A percentile compares a stretch with the other conserved stretches of the same genome.
Evolutionary conservation across 139 green algal species (phyloP).

Genomic region (Eudorina sp.): DNA sequence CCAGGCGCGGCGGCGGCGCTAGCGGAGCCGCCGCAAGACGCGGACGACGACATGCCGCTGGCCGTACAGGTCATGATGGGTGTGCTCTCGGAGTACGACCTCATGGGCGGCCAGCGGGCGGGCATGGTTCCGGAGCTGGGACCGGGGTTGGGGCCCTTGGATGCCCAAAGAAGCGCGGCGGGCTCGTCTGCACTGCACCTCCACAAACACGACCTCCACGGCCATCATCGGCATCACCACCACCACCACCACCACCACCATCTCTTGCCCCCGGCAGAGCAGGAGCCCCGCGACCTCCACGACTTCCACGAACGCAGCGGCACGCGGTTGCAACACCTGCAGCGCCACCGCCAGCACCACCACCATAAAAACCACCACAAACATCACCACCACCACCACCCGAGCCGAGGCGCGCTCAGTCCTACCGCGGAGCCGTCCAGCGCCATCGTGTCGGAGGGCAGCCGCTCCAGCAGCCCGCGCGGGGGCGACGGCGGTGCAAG

Average conservation of each 20-base stretch:
- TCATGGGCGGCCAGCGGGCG: too few relatives aligned
- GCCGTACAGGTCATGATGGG: constrained; percentile 27
- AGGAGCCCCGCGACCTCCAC: neutral
- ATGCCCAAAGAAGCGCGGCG: too few relatives aligned
- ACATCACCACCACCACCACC: neutral
- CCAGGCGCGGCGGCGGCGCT: neutral
- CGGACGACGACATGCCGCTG: neutral
- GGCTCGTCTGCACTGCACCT: too few relatives aligned
- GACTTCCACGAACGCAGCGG: neutral
- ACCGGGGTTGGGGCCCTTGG: too few relatives aligned
- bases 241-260: neutral
- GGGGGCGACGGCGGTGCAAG: neutral
- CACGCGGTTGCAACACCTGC: neutral
- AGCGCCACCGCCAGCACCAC: neutral
- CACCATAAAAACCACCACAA: neutral
- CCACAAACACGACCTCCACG: neutral
- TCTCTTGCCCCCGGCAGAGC: too few relatives aligned
- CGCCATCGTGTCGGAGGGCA: neutral
- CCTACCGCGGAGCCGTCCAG: neutral
- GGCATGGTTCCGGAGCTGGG: too few relatives aligned
- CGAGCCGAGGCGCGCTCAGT: neutral
- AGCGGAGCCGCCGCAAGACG: neutral
- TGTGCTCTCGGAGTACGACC: neutral
- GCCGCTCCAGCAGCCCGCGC: neutral
- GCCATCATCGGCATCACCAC: neutral